Percentiles rank a stretch among this genome's conserved stretches.
Evolutionary conservation across 305 asterid species (phyloP).

Genomic region (Nicotiana rustica): DNA sequence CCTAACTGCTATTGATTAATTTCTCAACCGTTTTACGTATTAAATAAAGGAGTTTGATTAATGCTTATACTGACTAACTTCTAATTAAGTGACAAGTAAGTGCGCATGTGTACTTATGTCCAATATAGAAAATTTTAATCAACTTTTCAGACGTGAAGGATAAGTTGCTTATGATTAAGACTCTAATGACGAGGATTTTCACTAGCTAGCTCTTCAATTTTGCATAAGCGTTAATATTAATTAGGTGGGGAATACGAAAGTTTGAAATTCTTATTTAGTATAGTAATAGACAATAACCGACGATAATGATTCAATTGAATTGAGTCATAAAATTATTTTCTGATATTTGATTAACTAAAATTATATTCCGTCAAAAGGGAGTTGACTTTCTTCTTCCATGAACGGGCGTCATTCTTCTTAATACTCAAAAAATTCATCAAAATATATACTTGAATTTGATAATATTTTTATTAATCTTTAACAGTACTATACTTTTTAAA

Average conservation of each 20-base stretch:
- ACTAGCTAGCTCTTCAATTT: conserved; percentile 18
- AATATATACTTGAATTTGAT: neutral
- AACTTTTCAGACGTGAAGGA: neutral
- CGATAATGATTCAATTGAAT: neutral
- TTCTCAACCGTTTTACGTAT: conserved; percentile 32
- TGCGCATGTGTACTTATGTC: conserved; percentile 29
- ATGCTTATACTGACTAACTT: conserved; percentile 24
- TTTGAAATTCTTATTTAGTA: neutral
- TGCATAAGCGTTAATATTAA: conserved; percentile 21
- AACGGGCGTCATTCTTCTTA: too few species aligned
- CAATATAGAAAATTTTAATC: conserved; percentile 1
- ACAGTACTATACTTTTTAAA: neutral
- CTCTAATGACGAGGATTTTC: conserved; percentile 32
- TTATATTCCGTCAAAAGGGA: neutral
- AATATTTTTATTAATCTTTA: neutral
- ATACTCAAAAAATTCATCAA: neutral
- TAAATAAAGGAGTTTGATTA: conserved; percentile 33
- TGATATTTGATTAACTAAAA: too few species aligned
- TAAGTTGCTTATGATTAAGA: conserved; percentile 33
- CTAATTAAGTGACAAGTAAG: conserved; percentile 33
- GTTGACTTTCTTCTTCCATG: neutral
- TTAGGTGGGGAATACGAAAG: neutral
- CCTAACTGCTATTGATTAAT: conserved; percentile 29
- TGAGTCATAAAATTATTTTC: neutral
- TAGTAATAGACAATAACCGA: neutral